Conservation (phyloP, 2,329 filamentous ascomycete species). For the Domatiomyces catenatus region DNA sequence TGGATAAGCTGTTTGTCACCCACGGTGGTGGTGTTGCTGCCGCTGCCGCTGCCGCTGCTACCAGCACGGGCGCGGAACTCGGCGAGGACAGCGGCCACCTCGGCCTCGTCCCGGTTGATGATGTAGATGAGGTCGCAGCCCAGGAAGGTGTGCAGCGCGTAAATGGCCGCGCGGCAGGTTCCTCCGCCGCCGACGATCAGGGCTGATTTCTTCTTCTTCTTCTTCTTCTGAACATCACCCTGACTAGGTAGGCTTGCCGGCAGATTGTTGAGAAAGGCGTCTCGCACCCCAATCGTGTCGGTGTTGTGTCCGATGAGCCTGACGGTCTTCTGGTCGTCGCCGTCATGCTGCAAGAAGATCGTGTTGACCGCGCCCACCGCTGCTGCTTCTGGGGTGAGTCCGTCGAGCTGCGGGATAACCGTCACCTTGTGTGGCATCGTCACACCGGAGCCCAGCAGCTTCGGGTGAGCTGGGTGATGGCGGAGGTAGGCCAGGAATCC, state of each 20-base stretch:
- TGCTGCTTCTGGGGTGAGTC: constrained; percentile 55
- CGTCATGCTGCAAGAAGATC: constrained; percentile 43
- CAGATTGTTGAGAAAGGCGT: constrained; percentile 45
- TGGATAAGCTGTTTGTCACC: constrained; percentile 38
- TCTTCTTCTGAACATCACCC: constrained; percentile 20
- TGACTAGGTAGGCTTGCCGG: constrained; percentile 32
- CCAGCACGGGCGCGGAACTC: constrained; percentile 48
- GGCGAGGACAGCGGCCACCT: constrained; percentile 50
- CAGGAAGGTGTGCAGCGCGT: constrained; percentile 57
- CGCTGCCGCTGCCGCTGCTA: no score
- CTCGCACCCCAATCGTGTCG: constrained; percentile 62
- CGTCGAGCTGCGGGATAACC: constrained; percentile 58
- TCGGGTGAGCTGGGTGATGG: constrained; percentile 18
- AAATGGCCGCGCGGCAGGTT: constrained; percentile 62
- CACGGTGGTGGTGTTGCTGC: no score
- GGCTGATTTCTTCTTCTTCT: constrained; percentile 34
- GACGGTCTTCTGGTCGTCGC: neutral
- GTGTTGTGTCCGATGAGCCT: constrained; percentile 39
- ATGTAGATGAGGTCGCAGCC: constrained; percentile 55
- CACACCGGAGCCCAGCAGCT: constrained; percentile 48
- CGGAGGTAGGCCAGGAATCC: constrained; percentile 23
- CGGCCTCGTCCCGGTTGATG: constrained; percentile 54
- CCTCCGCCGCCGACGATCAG: constrained; percentile 66
- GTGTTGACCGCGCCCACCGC: constrained; percentile 70
- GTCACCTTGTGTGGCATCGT: constrained; percentile 72